A percentile compares a stretch with the other conserved stretches of the same genome.
Evolutionary conservation across 768 basidiomycete genomes (phyloP).

Genomic region (Auriscalpium orientale): DNA sequence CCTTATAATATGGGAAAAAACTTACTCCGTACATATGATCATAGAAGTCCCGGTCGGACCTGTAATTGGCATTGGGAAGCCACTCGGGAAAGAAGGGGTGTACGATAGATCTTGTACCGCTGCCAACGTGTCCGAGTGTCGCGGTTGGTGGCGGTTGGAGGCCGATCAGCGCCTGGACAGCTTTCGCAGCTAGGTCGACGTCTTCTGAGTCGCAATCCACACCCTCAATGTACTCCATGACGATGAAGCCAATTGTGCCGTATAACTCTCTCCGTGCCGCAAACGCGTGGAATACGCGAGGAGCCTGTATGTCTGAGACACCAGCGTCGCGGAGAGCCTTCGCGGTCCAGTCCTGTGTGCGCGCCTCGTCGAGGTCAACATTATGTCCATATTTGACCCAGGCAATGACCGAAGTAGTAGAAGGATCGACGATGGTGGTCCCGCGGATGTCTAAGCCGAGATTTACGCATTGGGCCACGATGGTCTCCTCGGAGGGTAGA

Average conservation of each 20-base stretch:
- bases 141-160: constrained; percentile 2
- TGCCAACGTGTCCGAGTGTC: constrained; percentile 11
- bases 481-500: background rate
- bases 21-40: constrained; percentile 12
- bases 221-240: constrained; percentile 14
- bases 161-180: constrained; percentile 12
- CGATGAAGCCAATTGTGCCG: constrained; percentile 9
- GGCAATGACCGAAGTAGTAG: background rate
- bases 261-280: background rate
- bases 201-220: constrained; percentile 4
- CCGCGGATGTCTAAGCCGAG: background rate
- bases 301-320: background rate
- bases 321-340: background rate
- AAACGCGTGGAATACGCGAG: constrained; percentile 8
- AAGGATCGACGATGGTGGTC: background rate
- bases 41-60: constrained; percentile 11
- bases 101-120: constrained; percentile 4
- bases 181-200: background rate
- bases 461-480: background rate
- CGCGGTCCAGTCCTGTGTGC: background rate
- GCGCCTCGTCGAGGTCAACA: background rate
- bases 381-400: constrained; percentile 1
- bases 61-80: constrained; percentile 1
- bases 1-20: background rate
- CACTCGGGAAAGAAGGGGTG: constrained; percentile 10